A percentile compares a stretch with the other conserved stretches of the same genome.
Evolutionary conservation across 2,329 filamentous ascomycete species (phyloP).

Genomic region (Coniochaeta prunicola): DNA sequence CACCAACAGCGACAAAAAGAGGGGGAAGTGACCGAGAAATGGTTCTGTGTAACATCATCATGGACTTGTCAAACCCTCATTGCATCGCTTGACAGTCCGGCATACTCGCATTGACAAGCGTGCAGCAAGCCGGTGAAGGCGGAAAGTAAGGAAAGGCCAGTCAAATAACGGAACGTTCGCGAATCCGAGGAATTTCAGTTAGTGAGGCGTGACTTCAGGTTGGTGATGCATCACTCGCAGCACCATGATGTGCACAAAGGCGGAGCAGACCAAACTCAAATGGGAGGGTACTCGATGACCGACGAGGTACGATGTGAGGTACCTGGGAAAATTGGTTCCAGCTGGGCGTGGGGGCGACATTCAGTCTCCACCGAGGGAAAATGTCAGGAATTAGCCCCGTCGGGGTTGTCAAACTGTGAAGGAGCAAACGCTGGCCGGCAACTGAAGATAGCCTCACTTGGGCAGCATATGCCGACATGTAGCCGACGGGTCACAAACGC

Average conservation of each 20-base stretch:
- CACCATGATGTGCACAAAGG: constrained; percentile 1
- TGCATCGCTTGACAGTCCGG: background rate
- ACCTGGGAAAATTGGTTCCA: constrained; percentile 5
- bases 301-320: constrained; percentile 4
- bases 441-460: background rate
- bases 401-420: background rate
- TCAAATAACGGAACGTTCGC: background rate
- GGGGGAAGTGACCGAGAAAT: background rate
- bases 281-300: constrained; percentile 1
- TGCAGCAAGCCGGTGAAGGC: background rate
- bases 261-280: background rate
- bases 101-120: background rate
- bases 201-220: background rate
- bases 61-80: background rate
- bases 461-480: background rate
- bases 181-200: background rate
- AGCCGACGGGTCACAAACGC: background rate
- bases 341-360: constrained; percentile 12
- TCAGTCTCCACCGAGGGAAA: constrained; percentile 9
- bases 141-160: background rate
- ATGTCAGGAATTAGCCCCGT: constrained; percentile 3
- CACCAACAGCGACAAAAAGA: background rate
- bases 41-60: background rate
- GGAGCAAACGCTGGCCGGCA: background rate
- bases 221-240: background rate